Conservation (phyloP, 73 alveolate species). For the Paramecium biaurelia region DNA sequence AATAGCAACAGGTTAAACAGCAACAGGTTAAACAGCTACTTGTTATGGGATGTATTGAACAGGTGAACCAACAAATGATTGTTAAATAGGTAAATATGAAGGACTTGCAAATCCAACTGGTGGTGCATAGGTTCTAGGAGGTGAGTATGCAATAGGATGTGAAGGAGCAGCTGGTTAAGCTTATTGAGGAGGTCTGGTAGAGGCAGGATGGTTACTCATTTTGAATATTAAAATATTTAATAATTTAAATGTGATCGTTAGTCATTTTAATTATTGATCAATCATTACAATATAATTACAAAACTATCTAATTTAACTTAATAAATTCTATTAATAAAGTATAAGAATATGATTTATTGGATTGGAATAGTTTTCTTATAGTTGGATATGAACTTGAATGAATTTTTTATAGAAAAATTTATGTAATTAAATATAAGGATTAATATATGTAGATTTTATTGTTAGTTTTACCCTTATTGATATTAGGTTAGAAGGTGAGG, state of each 20-base stretch:
- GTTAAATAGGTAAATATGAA: not conserved
- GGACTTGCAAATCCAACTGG: not conserved
- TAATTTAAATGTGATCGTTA: not conserved
- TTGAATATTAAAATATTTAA: not conserved
- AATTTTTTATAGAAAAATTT: not conserved
- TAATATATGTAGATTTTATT: not conserved
- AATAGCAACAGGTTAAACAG: not conserved
- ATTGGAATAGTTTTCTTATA: not conserved
- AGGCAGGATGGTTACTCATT: not conserved
- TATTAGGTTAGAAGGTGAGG: not conserved
- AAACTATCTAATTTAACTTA: not conserved
- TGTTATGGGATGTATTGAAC: not conserved
- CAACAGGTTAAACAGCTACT: not conserved
- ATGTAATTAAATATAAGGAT: not conserved
- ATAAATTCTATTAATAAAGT: not conserved
- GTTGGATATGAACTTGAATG: not conserved
- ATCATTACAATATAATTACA: too few relatives aligned
- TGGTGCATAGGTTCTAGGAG: conserved; percentile 10
- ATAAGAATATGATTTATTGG: not conserved
- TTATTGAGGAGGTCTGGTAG: not conserved
- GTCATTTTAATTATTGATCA: not conserved
- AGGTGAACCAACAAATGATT: conserved; percentile 16
- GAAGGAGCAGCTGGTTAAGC: not conserved
- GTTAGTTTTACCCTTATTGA: not conserved
- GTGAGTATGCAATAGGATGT: not conserved